Base-by-base conservation (phyloP, 352 stramenopile genomes). In the Globisporangium solare region DNA sequence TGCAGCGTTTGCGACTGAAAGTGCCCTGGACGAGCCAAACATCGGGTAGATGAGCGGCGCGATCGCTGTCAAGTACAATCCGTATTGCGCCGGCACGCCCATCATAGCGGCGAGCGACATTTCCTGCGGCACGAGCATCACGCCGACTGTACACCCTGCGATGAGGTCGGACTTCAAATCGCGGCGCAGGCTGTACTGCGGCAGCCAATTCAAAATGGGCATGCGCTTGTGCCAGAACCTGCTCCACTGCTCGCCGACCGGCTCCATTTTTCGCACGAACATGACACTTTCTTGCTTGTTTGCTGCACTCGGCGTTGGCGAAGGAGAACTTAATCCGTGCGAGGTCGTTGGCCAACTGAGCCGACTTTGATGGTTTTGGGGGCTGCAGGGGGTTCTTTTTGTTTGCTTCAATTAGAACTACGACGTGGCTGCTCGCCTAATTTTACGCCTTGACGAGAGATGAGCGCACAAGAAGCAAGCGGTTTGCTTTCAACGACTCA, bases 81-180 rank as follows among this genome's bases (percentile, higher is more conserved):
- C 78, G 63, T 88, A 88, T 35, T 88, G 76, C 4, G 73, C 67
- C 4, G 78, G 78, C 14, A 91, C 81, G 24, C 73, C 74, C 81
- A 96, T 96, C 12, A 98, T 72, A 53, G 93, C 86, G 15, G 87
- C 89, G 51, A 97, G 92, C 39, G 75, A 89, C 74, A 98, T 96
- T 22, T 90, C 84, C 56, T 97, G 89, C 18, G 91, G 93, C 54
- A 98, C 80, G 31, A 96, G 70, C 88, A 98, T 97, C 22, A 97
- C 76, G 15, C 85, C 86, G 35, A 92, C 82, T 2, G 82, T 89
- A 63, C 89, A 68, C 27, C 76, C 82, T 0, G 82, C 73, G 18
- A 89, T 77, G 20, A 88, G 1, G 58, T 89, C 82, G 47, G 72
- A 81, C 63, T 88, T 86, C 40, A 92, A 61, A 48, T 90, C 78